phyloP scores from a whole-genome alignment of 2,329 filamentous ascomycete genomes.

The Penicillium expansum region DNA sequence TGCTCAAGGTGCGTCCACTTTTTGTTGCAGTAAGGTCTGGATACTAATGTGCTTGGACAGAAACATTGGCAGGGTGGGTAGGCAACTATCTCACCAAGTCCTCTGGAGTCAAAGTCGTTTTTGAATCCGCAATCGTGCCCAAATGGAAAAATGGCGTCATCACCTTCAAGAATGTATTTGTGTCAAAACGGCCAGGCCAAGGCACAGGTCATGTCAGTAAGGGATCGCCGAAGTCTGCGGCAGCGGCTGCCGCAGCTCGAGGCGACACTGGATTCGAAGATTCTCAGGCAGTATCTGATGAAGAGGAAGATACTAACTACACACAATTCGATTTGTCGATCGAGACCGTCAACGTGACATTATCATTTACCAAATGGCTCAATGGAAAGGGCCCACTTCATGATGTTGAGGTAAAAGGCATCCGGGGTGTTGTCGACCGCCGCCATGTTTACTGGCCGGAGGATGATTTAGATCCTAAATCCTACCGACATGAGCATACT shows the following conservation, averaged over 20 bases:
- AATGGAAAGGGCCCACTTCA: constrained; percentile 89
- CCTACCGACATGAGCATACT: constrained; percentile 81
- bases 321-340: constrained; percentile 96
- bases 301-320: constrained; percentile 89
- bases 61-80: constrained; percentile 88
- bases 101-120: constrained; percentile 88
- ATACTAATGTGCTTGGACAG: constrained; percentile 44
- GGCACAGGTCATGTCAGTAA: constrained; percentile 81
- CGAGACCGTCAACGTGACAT: constrained; percentile 89
- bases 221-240: constrained; percentile 79
- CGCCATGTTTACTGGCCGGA: constrained; percentile 73
- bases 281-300: constrained; percentile 27
- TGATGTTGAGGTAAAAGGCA: constrained; percentile 90
- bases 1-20: constrained; percentile 67
- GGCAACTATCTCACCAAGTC: constrained; percentile 95
- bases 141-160: constrained; percentile 96
- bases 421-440: constrained; percentile 87
- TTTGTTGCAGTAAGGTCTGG: constrained; percentile 17
- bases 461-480: constrained; percentile 73
- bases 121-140: constrained; percentile 95
- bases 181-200: constrained; percentile 85
- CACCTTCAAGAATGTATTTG: constrained; percentile 93
- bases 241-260: constrained; percentile 69
- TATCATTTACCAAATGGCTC: constrained; percentile 99
- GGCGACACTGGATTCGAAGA: constrained; percentile 46